These are phyloP conservation scores for Linderina pennispora DNA, from an alignment of 192 early-diverging fungal genomes.

Conservation along the genomic window DNA sequence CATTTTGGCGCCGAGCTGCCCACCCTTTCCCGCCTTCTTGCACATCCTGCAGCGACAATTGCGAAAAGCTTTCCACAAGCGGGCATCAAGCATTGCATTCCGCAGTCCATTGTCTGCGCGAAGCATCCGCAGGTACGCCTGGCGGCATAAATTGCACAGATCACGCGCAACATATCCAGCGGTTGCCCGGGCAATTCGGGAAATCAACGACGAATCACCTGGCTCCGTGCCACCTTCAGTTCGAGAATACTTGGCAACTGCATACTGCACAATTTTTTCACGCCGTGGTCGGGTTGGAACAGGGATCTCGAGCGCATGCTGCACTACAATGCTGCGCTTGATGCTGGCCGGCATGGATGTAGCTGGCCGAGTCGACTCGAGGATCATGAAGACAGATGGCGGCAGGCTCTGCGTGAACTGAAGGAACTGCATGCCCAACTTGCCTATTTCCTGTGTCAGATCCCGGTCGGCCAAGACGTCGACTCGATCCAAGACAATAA, in stretches of 20 bases:
- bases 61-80: neutral
- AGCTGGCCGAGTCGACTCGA: conserved; percentile 17
- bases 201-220: too few species aligned
- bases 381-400: conserved; percentile 18
- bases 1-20: too few species aligned
- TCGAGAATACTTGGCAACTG: too few species aligned
- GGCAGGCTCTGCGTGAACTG: conserved; percentile 18
- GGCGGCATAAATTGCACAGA: conserved; percentile 23
- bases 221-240: too few species aligned
- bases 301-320: conserved; percentile 9
- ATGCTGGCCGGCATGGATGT: conserved; percentile 15
- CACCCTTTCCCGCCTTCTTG: too few species aligned
- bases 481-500: conserved; percentile 16
- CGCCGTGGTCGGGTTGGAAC: conserved; percentile 20
- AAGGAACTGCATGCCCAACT: conserved; percentile 9
- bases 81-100: conserved; percentile 4
- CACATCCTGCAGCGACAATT: conserved; percentile 1
- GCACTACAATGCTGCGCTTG: conserved; percentile 13
- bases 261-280: conserved; percentile 18
- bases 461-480: conserved; percentile 22
- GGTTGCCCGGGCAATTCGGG: conserved; percentile 34
- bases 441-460: conserved; percentile 8
- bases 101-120: conserved; percentile 20
- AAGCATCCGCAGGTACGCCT: conserved; percentile 21
- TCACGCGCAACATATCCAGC: conserved; percentile 44